Evolutionary conservation across 2,329 filamentous ascomycete genomes (phyloP).

Genomic region (Sporothrix variecibatus): DNA sequence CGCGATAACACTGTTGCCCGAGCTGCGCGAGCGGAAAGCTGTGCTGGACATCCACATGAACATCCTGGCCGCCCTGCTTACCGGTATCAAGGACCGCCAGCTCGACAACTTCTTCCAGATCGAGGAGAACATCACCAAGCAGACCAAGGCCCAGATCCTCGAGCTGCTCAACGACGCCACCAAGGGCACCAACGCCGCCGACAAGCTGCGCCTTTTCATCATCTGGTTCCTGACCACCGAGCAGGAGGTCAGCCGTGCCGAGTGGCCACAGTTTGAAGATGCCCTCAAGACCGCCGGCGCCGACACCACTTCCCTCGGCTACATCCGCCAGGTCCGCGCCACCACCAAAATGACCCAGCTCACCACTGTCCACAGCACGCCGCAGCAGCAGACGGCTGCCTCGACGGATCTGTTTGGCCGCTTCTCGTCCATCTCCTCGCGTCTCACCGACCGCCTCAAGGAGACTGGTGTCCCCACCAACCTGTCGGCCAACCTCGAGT

Average conservation of each 20-base stretch:
- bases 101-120: constrained; percentile 95
- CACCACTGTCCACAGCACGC: constrained; percentile 77
- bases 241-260: constrained; percentile 76
- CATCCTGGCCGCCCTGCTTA: constrained; percentile 74
- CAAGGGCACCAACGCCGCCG: constrained; percentile 80
- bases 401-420: constrained; percentile 86
- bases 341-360: constrained; percentile 99
- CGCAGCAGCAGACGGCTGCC: constrained; percentile 58
- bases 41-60: constrained; percentile 99
- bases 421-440: constrained; percentile 88
- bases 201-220: constrained; percentile 91
- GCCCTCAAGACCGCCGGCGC: constrained; percentile 74
- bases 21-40: constrained; percentile 89
- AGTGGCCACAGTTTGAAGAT: constrained; percentile 85
- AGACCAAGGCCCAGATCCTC: constrained; percentile 84
- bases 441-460: constrained; percentile 90
- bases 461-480: constrained; percentile 76
- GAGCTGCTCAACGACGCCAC: constrained; percentile 79
- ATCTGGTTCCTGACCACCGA: constrained; percentile 98
- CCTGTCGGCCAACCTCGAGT: constrained; percentile 81
- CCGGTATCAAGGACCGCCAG: constrained; percentile 89
- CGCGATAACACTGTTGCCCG: constrained; percentile 88
- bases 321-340: constrained; percentile 72
- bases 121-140: constrained; percentile 89
- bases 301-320: constrained; percentile 76